These are phyloP conservation scores for Dichomitus squalens DNA, from an alignment of 1,284 basidiomycete genomes.

Conservation along the genomic window DNA sequence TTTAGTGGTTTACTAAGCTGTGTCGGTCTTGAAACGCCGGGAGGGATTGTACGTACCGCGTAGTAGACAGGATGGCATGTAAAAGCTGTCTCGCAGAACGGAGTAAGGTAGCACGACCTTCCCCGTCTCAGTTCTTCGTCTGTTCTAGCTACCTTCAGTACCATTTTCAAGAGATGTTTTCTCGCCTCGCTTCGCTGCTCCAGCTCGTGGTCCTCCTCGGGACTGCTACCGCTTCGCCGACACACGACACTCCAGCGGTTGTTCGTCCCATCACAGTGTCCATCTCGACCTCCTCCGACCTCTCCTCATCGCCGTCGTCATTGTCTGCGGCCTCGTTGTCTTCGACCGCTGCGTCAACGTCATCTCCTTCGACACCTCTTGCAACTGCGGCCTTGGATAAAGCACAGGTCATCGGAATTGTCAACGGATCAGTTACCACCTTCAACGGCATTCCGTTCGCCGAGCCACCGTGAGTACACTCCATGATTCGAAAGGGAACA, in stretches of 20 bases:
- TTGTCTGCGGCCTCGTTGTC: background rate
- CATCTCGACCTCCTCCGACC: background rate
- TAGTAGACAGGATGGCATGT: no score
- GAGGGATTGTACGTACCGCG: no score
- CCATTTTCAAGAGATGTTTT: no score
- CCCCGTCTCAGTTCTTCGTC: no score
- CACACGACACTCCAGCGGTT: no score
- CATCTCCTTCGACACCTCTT: background rate
- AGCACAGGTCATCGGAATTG: conserved; percentile 6
- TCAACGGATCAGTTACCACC: conserved; percentile 31
- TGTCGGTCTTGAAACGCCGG: no score
- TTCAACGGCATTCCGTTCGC: conserved; percentile 60
- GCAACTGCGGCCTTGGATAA: conserved; percentile 7
- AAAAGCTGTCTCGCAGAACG: no score
- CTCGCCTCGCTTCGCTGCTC: background rate
- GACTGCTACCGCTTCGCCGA: background rate
- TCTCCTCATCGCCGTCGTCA: background rate
- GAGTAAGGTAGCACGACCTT: no score
- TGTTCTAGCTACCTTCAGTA: no score
- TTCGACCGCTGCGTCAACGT: no score
- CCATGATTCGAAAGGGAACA: no score
- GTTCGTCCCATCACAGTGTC: background rate
- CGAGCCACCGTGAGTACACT: conserved; percentile 41
- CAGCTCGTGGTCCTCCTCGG: background rate
- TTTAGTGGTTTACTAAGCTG: no score